Evolutionary conservation across 441 rosid genomes (phyloP), one percentile per base, ranked within the genome.

Genomic region (Adansonia gregorii): DNA sequence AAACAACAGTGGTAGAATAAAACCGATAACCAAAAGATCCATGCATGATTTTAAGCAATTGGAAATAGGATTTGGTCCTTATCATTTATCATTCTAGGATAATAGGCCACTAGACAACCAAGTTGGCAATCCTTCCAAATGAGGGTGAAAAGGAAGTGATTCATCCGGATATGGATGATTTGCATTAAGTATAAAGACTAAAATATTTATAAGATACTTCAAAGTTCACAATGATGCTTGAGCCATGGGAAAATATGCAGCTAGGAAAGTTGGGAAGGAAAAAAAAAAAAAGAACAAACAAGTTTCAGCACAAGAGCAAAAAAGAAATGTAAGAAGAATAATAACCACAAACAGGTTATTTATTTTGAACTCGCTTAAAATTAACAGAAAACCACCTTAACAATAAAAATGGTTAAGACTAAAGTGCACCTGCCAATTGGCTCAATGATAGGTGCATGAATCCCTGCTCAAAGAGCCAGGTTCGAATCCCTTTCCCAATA

Each of bases 341-440:
- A 68, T 4, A 68, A 68, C 1, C 41, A 22, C 56, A 68, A 11
- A 24, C 12, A 10, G 56, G 39, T 68, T 27, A 27, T 46, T 68
- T 48, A n/a, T 20, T 46, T 20, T 20, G 58, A 22, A 48, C 22
- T 68, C 58, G 49, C 58, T 66, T 46, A 68, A 22, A 45, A 48
- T 52, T 48, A 68, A 48, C 35, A 70, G 60, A 7, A 70, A 70
- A 70, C 22, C 46, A 51, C 22, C 46, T 51, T 70, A 51, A 70
- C 74, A 51, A 27, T 1, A 14, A 51, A 70, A 70, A 24, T 15
- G 56, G 55, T 45, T 43, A 69, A 67, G 54, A 43, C 31, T 3
- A 22, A 67, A 5, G 15, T 67, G 54, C 31, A 15, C 20, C 19
- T 2, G 11, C n/a, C 43, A 69, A 12, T 39, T 69, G 39, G 45